These are phyloP conservation scores for Fragilariopsis cylindrus DNA, from an alignment of 108 stramenopile species.

Conservation along the genomic window DNA sequence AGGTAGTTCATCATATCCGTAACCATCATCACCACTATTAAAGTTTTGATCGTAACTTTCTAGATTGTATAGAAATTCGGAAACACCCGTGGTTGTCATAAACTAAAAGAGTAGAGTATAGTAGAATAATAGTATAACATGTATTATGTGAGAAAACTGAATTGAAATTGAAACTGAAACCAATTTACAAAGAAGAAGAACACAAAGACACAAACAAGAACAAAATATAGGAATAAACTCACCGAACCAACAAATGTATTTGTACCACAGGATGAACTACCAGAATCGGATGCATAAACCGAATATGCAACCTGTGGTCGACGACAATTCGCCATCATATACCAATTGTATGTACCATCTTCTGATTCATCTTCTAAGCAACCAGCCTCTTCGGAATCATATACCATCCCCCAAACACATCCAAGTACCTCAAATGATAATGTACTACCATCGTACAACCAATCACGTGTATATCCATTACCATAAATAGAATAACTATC, in stretches of 20 bases:
- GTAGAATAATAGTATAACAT: too few relatives aligned
- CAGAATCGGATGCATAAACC: constrained; percentile 57
- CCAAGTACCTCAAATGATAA: constrained; percentile 75
- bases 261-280: constrained; percentile 48
- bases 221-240: constrained; percentile 31
- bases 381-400: constrained; percentile 67
- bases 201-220: not conserved
- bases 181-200: not conserved
- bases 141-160: not conserved
- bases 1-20: constrained; percentile 53
- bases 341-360: constrained; percentile 87
- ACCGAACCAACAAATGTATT: constrained; percentile 74
- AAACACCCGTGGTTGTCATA: constrained; percentile 65
- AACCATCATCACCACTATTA: constrained; percentile 34
- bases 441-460: constrained; percentile 50
- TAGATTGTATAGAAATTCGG: constrained; percentile 72
- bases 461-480: constrained; percentile 49
- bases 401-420: constrained; percentile 67
- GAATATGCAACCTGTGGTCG: constrained; percentile 82
- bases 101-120: constrained; percentile 40
- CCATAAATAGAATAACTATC: constrained; percentile 43
- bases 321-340: constrained; percentile 84
- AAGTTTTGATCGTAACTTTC: constrained; percentile 56
- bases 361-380: constrained; percentile 66
- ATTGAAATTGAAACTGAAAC: not conserved